phyloP scores from a whole-genome alignment of 352 stramenopile species.

The Lagenidium giganteum region DNA sequence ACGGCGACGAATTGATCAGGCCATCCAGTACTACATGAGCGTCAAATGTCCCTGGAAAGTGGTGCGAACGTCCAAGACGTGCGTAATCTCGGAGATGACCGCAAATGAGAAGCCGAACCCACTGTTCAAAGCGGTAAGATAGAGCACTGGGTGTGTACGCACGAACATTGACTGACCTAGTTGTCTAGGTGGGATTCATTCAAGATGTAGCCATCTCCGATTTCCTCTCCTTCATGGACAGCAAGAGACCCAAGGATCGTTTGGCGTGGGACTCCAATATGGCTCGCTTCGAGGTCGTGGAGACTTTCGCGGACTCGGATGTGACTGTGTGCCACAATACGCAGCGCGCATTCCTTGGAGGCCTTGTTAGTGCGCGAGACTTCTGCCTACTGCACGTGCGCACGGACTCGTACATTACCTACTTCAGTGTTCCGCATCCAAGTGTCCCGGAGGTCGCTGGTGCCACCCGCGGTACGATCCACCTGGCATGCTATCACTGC shows the following conservation, averaged over 20 bases:
- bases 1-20: slow-evolving; percentile 19
- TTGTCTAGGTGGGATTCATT: too few species aligned
- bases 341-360: slow-evolving; percentile 51
- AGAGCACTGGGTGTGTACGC: too few species aligned
- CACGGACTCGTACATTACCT: slow-evolving; percentile 23
- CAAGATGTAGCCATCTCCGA: slow-evolving; percentile 25
- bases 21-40: slow-evolving; percentile 28
- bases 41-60: slow-evolving; percentile 34
- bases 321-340: slow-evolving; percentile 41
- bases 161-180: neutral
- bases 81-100: slow-evolving; percentile 42
- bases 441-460: slow-evolving; percentile 23
- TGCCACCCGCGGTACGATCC: slow-evolving; percentile 30
- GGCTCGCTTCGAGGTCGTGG: slow-evolving; percentile 39
- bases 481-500: slow-evolving; percentile 40
- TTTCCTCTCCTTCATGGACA: slow-evolving; percentile 39
- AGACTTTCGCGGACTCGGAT: slow-evolving; percentile 27
- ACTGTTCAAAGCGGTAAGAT: slow-evolving; percentile 42
- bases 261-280: slow-evolving; percentile 48
- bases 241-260: slow-evolving; percentile 32
- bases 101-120: slow-evolving; percentile 29
- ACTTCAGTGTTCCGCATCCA: slow-evolving; percentile 37
- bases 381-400: slow-evolving; percentile 42
- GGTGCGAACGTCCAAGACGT: slow-evolving; percentile 20
- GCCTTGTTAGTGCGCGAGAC: slow-evolving; percentile 43